phyloP scores from a whole-genome alignment of 192 early-diverging fungal species.

The Chytriomyces sp. region DNA sequence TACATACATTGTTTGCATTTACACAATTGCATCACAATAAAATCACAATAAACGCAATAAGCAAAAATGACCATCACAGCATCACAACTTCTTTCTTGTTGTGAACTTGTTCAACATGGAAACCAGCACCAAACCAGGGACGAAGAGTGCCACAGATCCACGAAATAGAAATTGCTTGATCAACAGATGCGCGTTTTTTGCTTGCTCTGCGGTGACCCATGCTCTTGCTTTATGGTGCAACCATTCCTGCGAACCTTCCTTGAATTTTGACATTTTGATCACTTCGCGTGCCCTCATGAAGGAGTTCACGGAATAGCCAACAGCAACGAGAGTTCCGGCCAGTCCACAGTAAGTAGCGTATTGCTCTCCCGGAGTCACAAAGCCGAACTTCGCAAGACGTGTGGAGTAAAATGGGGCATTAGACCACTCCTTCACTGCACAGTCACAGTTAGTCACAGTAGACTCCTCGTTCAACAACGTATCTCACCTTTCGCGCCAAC shows the following conservation, averaged over 20 bases:
- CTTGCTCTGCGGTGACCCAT: background rate
- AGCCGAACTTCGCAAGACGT: background rate
- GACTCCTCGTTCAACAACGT: background rate
- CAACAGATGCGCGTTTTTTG: background rate
- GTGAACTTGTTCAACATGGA: background rate
- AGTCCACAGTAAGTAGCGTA: background rate
- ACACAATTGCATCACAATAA: too few relatives aligned
- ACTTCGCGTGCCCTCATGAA: slow-evolving; percentile 1
- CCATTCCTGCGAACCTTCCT: background rate
- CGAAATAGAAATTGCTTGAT: background rate
- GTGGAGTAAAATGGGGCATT: background rate
- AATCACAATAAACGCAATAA: too few relatives aligned
- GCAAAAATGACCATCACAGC: too few relatives aligned
- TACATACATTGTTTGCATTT: too few relatives aligned
- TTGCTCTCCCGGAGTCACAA: slow-evolving; percentile 1
- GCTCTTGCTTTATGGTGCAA: background rate
- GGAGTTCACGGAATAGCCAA: background rate
- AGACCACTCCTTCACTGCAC: slow-evolving; percentile 1
- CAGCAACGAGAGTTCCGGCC: background rate
- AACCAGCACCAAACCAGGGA: background rate
- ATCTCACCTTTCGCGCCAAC: background rate
- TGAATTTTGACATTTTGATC: background rate
- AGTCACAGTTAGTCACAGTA: background rate
- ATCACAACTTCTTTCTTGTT: background rate
- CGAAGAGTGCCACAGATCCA: background rate